Conservation (phyloP, 2,329 filamentous ascomycete species). For the Phialophora expanda region DNA sequence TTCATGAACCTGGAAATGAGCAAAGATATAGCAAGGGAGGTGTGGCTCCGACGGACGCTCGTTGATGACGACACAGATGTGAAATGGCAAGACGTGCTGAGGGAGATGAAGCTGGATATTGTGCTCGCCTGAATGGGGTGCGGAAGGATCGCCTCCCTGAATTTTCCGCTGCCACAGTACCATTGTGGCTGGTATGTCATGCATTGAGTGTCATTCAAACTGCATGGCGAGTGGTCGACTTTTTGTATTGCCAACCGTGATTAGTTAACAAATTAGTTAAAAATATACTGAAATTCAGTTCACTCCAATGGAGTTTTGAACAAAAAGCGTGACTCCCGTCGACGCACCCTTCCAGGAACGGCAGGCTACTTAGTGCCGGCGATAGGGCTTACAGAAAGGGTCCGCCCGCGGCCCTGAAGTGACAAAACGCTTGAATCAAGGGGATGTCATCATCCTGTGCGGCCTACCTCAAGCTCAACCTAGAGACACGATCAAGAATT, state of each 20-base stretch:
- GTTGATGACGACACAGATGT: not conserved
- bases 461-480: not conserved
- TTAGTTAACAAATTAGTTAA: too few species aligned
- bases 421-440: not conserved
- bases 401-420: not conserved
- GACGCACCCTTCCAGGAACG: not conserved
- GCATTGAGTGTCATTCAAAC: not conserved
- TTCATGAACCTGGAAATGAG: conserved; percentile 45
- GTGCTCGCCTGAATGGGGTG: conserved; percentile 38
- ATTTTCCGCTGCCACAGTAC: not conserved
- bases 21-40: conserved; percentile 42
- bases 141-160: not conserved
- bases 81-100: conserved; percentile 45
- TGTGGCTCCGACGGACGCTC: conserved; percentile 42
- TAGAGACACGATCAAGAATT: not conserved
- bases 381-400: not conserved
- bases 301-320: not conserved
- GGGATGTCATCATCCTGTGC: not conserved
- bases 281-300: not conserved
- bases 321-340: not conserved
- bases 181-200: not conserved
- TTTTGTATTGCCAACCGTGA: not conserved
- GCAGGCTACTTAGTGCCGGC: not conserved
- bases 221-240: not conserved
- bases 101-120: conserved; percentile 45